These are phyloP conservation scores for Fraxinus sp. DNA, from an alignment of 305 asterid genomes.

Conservation along the genomic window DNA sequence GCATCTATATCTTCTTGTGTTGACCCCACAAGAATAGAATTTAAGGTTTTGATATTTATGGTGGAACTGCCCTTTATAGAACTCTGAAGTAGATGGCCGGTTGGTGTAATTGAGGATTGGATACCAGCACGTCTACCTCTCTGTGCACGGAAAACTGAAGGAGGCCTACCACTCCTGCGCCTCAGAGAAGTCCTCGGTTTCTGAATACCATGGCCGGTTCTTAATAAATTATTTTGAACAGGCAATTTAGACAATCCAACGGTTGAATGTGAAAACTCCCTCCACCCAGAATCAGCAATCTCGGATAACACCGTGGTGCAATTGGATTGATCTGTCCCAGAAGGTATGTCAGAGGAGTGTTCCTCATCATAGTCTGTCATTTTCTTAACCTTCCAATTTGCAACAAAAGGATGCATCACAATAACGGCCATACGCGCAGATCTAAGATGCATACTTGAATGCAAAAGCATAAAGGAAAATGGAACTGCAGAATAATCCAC, in stretches of 20 bases:
- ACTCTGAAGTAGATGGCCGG: constrained; percentile 43
- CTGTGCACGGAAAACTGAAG: constrained; percentile 40
- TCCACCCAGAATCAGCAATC: constrained; percentile 28
- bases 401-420: constrained; percentile 13
- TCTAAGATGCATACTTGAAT: constrained; percentile 46
- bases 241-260: constrained; percentile 40
- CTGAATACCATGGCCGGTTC: constrained; percentile 55
- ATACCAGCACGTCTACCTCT: constrained; percentile 41
- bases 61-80: constrained; percentile 33
- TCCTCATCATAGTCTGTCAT: constrained; percentile 18
- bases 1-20: not conserved
- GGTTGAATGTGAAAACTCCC: constrained; percentile 27
- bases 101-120: constrained; percentile 29
- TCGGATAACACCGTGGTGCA: constrained; percentile 24
- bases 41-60: constrained; percentile 34
- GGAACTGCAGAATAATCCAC: constrained; percentile 69
- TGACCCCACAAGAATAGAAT: constrained; percentile 25
- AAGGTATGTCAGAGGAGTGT: constrained; percentile 5
- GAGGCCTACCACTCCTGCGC: constrained; percentile 57
- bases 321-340: constrained; percentile 28
- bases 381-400: constrained; percentile 27
- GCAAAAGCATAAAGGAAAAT: constrained; percentile 51
- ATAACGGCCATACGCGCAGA: constrained; percentile 34
- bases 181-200: constrained; percentile 66
- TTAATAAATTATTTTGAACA: constrained; percentile 41